A percentile compares a stretch with the other conserved stretches of the same genome.
Conservation (phyloP, 2,329 filamentous ascomycete species). For the Moelleriella libera region DNA sequence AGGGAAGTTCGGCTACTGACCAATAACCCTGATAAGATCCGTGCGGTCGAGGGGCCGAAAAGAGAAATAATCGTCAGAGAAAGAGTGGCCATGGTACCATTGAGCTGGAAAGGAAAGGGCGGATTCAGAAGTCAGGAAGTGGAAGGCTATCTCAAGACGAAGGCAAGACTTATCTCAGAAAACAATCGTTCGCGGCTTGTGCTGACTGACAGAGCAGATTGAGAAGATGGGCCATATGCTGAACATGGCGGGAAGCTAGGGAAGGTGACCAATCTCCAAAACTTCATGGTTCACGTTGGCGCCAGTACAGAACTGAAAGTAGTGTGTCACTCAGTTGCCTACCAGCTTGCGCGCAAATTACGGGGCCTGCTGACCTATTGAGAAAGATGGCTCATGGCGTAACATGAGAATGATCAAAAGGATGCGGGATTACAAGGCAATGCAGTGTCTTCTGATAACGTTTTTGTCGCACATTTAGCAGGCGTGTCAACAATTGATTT, state of each 20-base stretch:
- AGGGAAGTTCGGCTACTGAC: constrained; percentile 70
- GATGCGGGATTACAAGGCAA: no score
- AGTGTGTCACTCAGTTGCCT: no score
- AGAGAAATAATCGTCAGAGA: constrained; percentile 79
- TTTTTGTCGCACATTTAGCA: no score
- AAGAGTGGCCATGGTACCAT: constrained; percentile 84
- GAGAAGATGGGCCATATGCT: constrained; percentile 80
- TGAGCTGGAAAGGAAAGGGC: constrained; percentile 78
- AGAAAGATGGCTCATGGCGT: no score
- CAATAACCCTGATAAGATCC: constrained; percentile 95
- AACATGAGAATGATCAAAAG: no score
- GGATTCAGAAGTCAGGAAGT: constrained; percentile 82
- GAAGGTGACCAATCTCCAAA: no score
- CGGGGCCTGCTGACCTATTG: no score
- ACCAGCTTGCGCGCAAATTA: no score
- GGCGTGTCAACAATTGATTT: no score
- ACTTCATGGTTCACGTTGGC: no score
- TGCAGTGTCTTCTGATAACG: no score
- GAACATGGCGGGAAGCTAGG: constrained; percentile 28
- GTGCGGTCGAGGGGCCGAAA: constrained; percentile 83
- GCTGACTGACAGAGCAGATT: constrained; percentile 38
- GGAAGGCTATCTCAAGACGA: constrained; percentile 86
- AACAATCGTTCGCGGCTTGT: not conserved
- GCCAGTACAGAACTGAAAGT: no score
- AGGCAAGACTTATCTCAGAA: constrained; percentile 41